phyloP scores from a whole-genome alignment of 345 rosid genomes.

The Punica granatum region DNA sequence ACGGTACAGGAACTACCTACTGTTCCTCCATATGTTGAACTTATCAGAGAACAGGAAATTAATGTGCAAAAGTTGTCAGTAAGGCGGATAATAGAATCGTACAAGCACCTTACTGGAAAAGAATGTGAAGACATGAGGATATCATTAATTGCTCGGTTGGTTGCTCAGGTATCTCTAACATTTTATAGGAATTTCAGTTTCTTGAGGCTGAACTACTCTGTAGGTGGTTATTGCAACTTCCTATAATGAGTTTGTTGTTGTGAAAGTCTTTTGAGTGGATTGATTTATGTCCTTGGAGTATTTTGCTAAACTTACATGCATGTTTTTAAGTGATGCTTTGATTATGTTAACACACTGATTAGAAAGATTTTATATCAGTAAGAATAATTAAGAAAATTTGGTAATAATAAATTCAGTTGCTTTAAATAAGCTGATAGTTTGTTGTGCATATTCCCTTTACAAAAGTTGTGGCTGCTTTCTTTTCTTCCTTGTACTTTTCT shows the following conservation, averaged over 20 bases:
- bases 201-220: not conserved
- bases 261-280: not conserved
- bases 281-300: not conserved
- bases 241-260: not conserved
- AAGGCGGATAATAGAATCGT: slow-evolving; percentile 65
- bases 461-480: not conserved
- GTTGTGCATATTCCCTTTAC: not conserved
- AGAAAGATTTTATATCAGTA: not conserved
- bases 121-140: slow-evolving; percentile 47
- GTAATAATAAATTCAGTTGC: not conserved
- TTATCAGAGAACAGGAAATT: slow-evolving; percentile 47
- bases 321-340: not conserved
- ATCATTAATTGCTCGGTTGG: slow-evolving; percentile 74
- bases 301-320: not conserved
- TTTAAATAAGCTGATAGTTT: not conserved
- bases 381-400: not conserved
- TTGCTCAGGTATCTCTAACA: slow-evolving; percentile 50
- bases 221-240: too few relatives aligned
- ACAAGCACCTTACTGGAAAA: slow-evolving; percentile 42
- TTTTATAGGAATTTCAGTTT: not conserved
- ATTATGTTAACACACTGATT: not conserved
- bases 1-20: slow-evolving; percentile 52
- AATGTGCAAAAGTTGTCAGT: slow-evolving; percentile 52
- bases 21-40: slow-evolving; percentile 67
- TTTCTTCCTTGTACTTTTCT: not conserved